Evolutionary conservation across 345 rosid genomes (phyloP).

Genomic region (Camelina hispida): DNA sequence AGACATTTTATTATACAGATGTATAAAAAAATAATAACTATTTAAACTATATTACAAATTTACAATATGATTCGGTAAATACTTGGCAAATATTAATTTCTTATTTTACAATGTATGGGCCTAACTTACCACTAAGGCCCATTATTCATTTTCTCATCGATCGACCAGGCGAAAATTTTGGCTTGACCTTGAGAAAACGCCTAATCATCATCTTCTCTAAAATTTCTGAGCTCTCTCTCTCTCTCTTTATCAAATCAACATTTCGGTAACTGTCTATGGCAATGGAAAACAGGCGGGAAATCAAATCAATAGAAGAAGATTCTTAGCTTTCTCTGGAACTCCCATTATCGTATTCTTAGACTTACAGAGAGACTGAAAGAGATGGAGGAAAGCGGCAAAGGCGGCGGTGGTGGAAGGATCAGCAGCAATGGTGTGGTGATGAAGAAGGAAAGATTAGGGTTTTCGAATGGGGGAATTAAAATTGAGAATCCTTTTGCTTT

Average conservation of each 20-base stretch:
- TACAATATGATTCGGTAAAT: no score
- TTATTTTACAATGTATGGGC: conserved; percentile 15
- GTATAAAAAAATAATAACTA: no score
- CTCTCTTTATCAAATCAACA: neutral
- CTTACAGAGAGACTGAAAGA: conserved; percentile 12
- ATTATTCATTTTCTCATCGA: neutral
- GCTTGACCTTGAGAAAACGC: neutral
- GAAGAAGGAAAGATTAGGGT: conserved; percentile 52
- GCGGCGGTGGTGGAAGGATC: conserved; percentile 27
- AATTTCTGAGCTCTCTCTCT: neutral
- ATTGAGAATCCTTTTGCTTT: conserved; percentile 86
- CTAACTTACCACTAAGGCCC: conserved; percentile 15
- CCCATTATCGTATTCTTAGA: neutral
- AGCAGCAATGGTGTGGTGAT: conserved; percentile 43
- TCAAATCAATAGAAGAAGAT: neutral
- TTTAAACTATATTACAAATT: no score
- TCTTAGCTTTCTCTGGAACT: conserved; percentile 21
- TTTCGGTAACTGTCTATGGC: conserved; percentile 19
- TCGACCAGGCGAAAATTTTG: neutral
- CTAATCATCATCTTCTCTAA: conserved; percentile 5
- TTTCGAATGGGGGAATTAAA: conserved; percentile 55
- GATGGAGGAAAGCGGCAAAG: conserved; percentile 47
- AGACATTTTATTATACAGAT: no score
- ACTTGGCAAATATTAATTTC: neutral
- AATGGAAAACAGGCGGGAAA: conserved; percentile 45